Conservation (phyloP, 352 stramenopile genomes). For the Phytophthora syringae region DNA sequence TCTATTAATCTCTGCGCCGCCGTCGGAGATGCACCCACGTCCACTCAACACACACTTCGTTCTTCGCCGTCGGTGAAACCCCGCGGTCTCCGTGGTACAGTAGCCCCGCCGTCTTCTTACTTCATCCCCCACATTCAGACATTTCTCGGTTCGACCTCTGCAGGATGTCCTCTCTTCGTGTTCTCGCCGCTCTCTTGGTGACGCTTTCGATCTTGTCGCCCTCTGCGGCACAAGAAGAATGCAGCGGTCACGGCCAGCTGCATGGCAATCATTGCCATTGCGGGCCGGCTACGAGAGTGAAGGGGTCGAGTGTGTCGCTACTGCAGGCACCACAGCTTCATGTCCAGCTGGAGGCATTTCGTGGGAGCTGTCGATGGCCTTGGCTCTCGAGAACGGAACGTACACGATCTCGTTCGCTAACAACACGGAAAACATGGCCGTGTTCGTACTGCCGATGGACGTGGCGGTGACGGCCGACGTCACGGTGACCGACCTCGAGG, state of each 20-base stretch:
- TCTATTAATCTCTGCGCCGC: neutral
- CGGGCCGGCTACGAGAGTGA: conserved; percentile 47
- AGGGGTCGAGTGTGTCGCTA: conserved; percentile 41
- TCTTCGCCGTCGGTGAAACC: conserved; percentile 11
- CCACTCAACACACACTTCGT: neutral
- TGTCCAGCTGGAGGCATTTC: conserved; percentile 46
- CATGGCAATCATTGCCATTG: conserved; percentile 61
- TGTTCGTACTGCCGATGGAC: conserved; percentile 46
- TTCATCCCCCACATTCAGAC: neutral
- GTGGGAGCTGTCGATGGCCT: conserved; percentile 49
- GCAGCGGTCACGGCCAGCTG: conserved; percentile 48
- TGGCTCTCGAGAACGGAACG: conserved; percentile 52
- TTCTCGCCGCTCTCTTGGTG: conserved; percentile 23
- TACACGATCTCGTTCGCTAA: conserved; percentile 49
- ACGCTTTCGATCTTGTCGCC: conserved; percentile 16
- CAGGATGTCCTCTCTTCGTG: neutral
- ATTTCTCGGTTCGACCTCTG: conserved; percentile 12
- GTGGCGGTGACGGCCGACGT: conserved; percentile 24
- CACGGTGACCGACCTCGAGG: conserved; percentile 29
- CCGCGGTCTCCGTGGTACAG: neutral
- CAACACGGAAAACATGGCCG: conserved; percentile 56
- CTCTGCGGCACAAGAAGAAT: conserved; percentile 32
- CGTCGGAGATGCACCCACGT: conserved; percentile 7
- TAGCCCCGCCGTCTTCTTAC: neutral
- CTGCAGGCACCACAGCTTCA: conserved; percentile 19